Evolutionary conservation across 2,329 filamentous ascomycete species (phyloP), one percentile per base, ranked within the genome.

Genomic region (Botrytis fragariae): DNA sequence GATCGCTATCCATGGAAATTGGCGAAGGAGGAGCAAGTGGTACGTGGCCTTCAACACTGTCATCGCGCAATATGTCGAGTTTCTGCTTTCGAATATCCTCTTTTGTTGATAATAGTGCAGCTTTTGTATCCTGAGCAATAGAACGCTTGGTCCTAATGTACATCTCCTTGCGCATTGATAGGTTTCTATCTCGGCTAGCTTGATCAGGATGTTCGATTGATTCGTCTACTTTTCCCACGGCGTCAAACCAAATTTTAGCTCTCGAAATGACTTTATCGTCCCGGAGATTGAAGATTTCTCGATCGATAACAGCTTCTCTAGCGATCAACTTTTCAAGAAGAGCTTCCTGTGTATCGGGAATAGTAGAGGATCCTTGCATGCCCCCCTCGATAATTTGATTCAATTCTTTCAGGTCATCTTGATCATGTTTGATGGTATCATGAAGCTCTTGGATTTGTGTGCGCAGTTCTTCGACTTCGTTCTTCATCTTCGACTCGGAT

Each of bases 161-260:
- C 48, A 57, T 57, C 25, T 68, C 35, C 35, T 42, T 68, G 4
- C 48, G 65, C n/a, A 57, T 68, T 5, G 29, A 20, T 22, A 68
- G 16, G n/a, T 42, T 68, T 5, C 37, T 57, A 2, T 68, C 65
- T 22, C 65, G 65, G 10, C 65, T 68, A 42, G 65, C 35, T 42
- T 68, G 65, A 4, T 57, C 48, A 9, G 48, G 65, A 42, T 68
- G 48, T 20, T 6, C 48, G 5, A 68, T 32, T 3, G 65, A 68
- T n/a, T 68, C 65, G 18, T 68, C 65, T 42, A 68, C 65, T 42
- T 20, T 57, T 8, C 65, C 65, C 25, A 57, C 39, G 7, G 54
- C 12, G 1, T 10, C 16, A 32, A 68, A 68, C 65, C 48, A 68
- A 3, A 68, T 18, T 7, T 68, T 48, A 32, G 45, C 48, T 32